Evolutionary conservation across 2,329 filamentous ascomycete species (phyloP), one percentile per base, ranked within the genome.

Genomic region (Diaporthe caulivora): DNA sequence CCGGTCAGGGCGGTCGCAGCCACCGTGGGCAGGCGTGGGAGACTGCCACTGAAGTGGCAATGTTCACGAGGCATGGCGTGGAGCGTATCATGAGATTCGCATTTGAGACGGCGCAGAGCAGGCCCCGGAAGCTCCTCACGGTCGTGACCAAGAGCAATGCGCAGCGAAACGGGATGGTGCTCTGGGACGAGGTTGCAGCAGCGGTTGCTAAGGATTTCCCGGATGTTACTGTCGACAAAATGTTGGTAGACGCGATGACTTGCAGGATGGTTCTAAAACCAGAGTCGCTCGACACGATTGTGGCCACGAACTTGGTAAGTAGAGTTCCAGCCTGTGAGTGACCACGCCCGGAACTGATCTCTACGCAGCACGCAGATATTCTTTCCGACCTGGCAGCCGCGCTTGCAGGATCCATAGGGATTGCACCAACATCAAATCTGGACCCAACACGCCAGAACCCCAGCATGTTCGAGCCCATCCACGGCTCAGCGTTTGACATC

Each of bases 141-240:
- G 86, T 92, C 2, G 91, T 92, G 24, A 92, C 90, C 1, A 92
- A 92, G 82, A 90, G 87, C 71, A 92, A 92, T 79, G 90, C 90
- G 0, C 90, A 92, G 81, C 83, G 91, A 2, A 91, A 92, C 76
- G 91, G 90, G 0, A 91, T 93, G 89, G 91, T 92, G 0, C 85
- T 92, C 76, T 92, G 91, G 91, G 91, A 92, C 77, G 87, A 91
- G 77, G 84, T 92, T 15, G 89, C 89, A 0, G 80, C 81, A 1
- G 83, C 85, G n/a, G 86, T 92, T 18, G 85, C 86, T 0, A 84
- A 82, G 71, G 89, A 91, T 0, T 92, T 88, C 76, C 87, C 88
- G 0, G 89, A 92, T 76, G 90, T 92, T 2, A 83, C 83, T 57
- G 83, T 86, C 62, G 90, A 92, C 75, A 92, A 91, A 83, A 91